phyloP scores from a whole-genome alignment of 345 rosid genomes.

The Alliaria petiolata region DNA sequence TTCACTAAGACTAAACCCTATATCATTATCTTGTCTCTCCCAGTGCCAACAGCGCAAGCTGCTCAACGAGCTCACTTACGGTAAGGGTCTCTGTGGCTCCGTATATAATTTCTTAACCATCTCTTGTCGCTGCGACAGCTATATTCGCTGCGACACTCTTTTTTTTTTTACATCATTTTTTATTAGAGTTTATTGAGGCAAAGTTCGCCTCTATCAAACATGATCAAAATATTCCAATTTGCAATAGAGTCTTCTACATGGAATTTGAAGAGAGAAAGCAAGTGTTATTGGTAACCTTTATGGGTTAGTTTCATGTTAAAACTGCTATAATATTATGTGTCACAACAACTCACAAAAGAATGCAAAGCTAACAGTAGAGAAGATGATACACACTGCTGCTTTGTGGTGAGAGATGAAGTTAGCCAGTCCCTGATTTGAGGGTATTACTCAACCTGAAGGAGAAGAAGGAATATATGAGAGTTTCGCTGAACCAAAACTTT shows the following conservation, averaged over 20 bases:
- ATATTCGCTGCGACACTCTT: too few relatives aligned
- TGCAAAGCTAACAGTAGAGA: background rate
- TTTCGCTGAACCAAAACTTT: background rate
- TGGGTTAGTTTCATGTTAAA: background rate
- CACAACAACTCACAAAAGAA: background rate
- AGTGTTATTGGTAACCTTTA: background rate
- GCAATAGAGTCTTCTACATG: background rate
- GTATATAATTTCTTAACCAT: constrained; percentile 63
- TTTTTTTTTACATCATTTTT: too few relatives aligned
- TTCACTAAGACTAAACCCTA: background rate
- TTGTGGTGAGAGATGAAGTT: background rate
- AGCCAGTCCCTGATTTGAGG: constrained; percentile 23
- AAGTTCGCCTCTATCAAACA: too few relatives aligned
- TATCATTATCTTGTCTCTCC: constrained; percentile 14
- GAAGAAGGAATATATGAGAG: background rate
- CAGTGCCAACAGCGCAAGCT: constrained; percentile 66
- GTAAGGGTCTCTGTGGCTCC: constrained; percentile 81
- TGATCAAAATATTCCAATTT: background rate
- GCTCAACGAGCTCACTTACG: constrained; percentile 73
- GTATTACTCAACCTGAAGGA: constrained; percentile 22
- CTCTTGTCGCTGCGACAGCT: constrained; percentile 60
- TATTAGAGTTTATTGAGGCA: too few relatives aligned
- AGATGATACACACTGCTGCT: background rate
- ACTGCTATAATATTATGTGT: too few relatives aligned
- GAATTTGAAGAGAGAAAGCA: background rate